These are phyloP conservation scores for Cetraspora pellucida DNA, from an alignment of 192 early-diverging fungal species.

Conservation along the genomic window DNA sequence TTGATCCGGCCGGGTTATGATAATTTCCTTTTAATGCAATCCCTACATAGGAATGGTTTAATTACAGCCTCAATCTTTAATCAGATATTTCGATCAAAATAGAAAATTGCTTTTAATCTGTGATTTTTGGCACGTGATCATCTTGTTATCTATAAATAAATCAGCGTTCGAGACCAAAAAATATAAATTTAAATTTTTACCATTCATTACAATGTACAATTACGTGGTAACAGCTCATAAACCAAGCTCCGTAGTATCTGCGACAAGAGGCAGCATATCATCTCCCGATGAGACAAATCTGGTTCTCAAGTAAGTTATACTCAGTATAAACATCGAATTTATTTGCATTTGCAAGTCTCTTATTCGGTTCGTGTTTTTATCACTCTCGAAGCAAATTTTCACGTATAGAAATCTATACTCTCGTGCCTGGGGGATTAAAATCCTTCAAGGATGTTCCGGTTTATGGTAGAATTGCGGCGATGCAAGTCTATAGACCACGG, in stretches of 20 bases:
- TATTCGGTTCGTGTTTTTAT: neutral
- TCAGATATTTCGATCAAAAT: too few species aligned
- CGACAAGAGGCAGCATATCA: constrained; percentile 69
- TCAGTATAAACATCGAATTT: neutral
- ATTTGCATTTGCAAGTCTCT: constrained; percentile 8
- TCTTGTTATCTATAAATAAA: too few species aligned
- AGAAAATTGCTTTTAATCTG: too few species aligned
- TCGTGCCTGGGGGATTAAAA: constrained; percentile 46
- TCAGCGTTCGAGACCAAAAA: neutral
- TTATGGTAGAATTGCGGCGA: constrained; percentile 66
- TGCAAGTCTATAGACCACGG: constrained; percentile 53
- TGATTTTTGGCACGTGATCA: too few species aligned
- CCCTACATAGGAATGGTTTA: too few species aligned
- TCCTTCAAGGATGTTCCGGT: constrained; percentile 61
- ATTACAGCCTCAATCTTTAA: too few species aligned
- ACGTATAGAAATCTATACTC: constrained; percentile 62
- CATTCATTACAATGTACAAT: constrained; percentile 46
- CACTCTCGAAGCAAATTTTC: constrained; percentile 52
- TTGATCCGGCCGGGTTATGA: too few species aligned
- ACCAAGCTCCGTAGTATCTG: constrained; percentile 68
- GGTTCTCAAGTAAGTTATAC: constrained; percentile 64
- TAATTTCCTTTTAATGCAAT: too few species aligned
- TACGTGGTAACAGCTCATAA: constrained; percentile 84
- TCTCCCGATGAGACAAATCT: constrained; percentile 65
- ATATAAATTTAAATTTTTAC: neutral